Evolutionary conservation across 768 basidiomycete genomes (phyloP), one percentile per base, ranked within the genome.

Genomic region (Lentinula edodes): DNA sequence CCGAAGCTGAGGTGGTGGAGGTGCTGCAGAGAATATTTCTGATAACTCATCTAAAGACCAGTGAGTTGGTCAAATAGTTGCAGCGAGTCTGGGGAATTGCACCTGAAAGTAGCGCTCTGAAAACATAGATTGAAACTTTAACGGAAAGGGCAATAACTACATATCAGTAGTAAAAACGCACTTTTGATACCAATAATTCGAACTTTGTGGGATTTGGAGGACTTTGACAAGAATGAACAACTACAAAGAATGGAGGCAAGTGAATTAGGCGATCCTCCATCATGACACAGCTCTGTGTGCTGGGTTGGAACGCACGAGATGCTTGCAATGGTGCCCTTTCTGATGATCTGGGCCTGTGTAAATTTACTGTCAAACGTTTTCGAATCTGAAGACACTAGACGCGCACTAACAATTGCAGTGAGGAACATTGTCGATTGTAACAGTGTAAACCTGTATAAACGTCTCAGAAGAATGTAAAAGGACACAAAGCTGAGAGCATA

Each of bases 261-360:
- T 16, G 15, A 6, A 13, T 52, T 6, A 52, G 51, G 15, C 13
- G 23, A 16, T 28, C 28, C 28, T 28, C 39, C 39, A 13, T 10
- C 7, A 50, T 50, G 32, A 9, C 10, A 50, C 32, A 10, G 12
- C 5, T 20, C 51, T 7, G 6, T n/a, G 5, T 5, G 34, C 13
- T 39, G 51, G 15, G 13, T 7, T 53, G 18, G n/a, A 35, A 50
- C 58, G 12, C 32, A 38, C 58, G 7, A 59, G 43, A 41, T 59
- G 58, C 38, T 59, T 59, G 58, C 58, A 59, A 38, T 59, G 58
- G 15, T 59, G 43, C 7, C 58, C 58, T 38, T 59, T 59, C 45
- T 48, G 58, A 28, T 50, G 45, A 41, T 50, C 58, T 2, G 58
- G 58, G 36, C 46, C 43, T 59, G 36, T 32, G 3, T 35, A 2